Evolutionary conservation across 306 rosid genomes (phyloP).

Genomic region (Acmispon strigosus): DNA sequence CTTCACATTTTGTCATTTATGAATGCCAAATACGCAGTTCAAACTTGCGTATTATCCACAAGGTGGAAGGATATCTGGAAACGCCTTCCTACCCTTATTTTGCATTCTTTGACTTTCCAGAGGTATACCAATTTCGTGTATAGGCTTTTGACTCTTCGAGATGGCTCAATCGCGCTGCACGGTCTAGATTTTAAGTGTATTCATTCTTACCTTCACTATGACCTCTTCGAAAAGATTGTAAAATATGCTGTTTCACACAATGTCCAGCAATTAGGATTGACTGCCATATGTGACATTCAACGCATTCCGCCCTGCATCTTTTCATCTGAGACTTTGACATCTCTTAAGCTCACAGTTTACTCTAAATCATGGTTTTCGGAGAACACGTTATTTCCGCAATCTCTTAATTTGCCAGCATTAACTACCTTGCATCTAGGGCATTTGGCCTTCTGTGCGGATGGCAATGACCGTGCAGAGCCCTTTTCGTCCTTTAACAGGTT

Average conservation of each 20-base stretch:
- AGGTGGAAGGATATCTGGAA: conserved; percentile 16
- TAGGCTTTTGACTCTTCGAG: not conserved
- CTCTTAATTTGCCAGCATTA: not conserved
- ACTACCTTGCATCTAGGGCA: not conserved
- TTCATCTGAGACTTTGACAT: not conserved
- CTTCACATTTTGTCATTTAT: conserved; percentile 6
- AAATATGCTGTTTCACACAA: conserved; percentile 16
- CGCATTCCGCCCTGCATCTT: not conserved
- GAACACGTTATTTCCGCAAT: not conserved
- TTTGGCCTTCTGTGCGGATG: not conserved
- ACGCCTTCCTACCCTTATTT: not conserved
- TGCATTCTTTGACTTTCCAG: not conserved
- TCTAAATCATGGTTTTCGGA: not conserved
- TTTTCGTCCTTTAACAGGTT: not conserved
- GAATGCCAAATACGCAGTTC: not conserved
- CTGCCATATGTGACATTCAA: not conserved
- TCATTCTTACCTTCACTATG: no score
- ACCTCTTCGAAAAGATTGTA: not conserved
- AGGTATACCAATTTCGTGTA: conserved; percentile 15
- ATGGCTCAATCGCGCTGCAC: not conserved
- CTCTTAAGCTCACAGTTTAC: conserved; percentile 2
- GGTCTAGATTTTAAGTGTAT: not conserved
- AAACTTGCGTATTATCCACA: not conserved
- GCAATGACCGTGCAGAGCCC: not conserved
- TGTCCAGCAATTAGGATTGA: not conserved